A percentile compares a stretch with the other conserved stretches of the same genome.
Evolutionary conservation across 345 rosid genomes (phyloP).

Genomic region (Populus deltoides): DNA sequence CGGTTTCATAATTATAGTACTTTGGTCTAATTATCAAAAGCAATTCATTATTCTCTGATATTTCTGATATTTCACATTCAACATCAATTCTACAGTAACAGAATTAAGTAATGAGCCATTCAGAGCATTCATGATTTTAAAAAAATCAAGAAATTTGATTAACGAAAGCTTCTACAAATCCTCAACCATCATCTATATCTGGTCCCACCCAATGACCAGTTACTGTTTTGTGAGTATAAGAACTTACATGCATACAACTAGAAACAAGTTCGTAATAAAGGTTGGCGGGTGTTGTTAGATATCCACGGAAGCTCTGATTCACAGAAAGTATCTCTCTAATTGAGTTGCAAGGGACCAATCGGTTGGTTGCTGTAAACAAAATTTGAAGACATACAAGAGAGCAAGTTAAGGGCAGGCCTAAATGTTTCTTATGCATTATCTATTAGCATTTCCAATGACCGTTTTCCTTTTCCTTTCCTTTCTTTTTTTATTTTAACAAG

Average conservation of each 20-base stretch:
- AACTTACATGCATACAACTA: constrained; percentile 34
- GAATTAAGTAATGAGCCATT: not conserved
- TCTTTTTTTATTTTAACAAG: not conserved
- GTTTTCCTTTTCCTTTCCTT: not conserved
- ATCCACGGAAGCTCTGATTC: constrained; percentile 16
- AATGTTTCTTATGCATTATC: not conserved
- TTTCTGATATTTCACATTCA: constrained; percentile 4
- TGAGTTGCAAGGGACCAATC: constrained; percentile 18
- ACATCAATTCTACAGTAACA: not conserved
- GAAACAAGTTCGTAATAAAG: constrained; percentile 29
- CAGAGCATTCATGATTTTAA: not conserved
- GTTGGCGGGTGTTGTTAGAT: constrained; percentile 12
- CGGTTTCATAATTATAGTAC: not conserved
- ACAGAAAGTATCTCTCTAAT: constrained; percentile 17
- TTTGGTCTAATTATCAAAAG: not conserved
- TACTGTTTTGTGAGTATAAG: constrained; percentile 31
- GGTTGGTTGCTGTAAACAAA: constrained; percentile 27
- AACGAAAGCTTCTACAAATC: constrained; percentile 58
- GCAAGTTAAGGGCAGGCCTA: not conserved
- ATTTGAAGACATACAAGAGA: constrained; percentile 9
- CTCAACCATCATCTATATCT: constrained; percentile 75
- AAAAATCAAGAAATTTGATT: constrained; percentile 30
- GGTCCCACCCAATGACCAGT: constrained; percentile 75
- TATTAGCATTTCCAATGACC: not conserved
- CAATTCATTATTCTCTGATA: constrained; percentile 3